A percentile compares a stretch with the other conserved stretches of the same genome.
phyloP scores from a whole-genome alignment of 345 rosid genomes.

The Diplotaxis tenuifolia region DNA sequence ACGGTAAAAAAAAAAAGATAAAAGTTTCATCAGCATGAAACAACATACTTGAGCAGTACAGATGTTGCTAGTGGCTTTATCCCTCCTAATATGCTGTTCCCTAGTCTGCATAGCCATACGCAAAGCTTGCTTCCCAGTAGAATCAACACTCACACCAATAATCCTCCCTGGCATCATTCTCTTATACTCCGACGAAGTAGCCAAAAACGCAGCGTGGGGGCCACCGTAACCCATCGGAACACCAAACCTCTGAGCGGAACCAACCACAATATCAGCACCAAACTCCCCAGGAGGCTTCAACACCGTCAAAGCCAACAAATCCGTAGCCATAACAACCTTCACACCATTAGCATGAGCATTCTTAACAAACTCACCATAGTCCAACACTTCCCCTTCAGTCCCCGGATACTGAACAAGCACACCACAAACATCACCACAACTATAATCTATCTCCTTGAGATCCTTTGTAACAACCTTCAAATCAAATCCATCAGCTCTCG shows the following conservation, averaged over 20 bases:
- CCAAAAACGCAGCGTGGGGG: constrained; percentile 96
- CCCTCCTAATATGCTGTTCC: constrained; percentile 98
- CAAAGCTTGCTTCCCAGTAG: constrained; percentile 85
- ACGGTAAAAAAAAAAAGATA: neutral
- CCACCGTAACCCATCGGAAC: constrained; percentile 99
- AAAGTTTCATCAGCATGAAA: neutral
- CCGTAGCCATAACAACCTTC: constrained; percentile 96
- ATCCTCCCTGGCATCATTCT: constrained; percentile 99
- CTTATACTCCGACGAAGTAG: constrained; percentile 97
- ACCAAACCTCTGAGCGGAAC: constrained; percentile 96
- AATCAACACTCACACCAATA: constrained; percentile 92
- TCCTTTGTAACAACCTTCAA: constrained; percentile 65
- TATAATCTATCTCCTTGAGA: constrained; percentile 78
- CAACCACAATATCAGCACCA: constrained; percentile 93
- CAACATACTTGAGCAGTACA: constrained; percentile 85
- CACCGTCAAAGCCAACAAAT: constrained; percentile 86
- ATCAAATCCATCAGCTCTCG: constrained; percentile 89
- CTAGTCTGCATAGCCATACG: constrained; percentile 99
- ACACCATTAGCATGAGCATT: constrained; percentile 88
- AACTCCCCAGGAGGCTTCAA: constrained; percentile 97
- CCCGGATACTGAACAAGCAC: constrained; percentile 97
- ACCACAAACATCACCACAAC: constrained; percentile 87
- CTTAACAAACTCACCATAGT: constrained; percentile 80
- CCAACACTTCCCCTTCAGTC: constrained; percentile 90
- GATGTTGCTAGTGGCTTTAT: constrained; percentile 99